phyloP scores from a whole-genome alignment of 1,284 basidiomycete species.

The Ustilago hordei region DNA sequence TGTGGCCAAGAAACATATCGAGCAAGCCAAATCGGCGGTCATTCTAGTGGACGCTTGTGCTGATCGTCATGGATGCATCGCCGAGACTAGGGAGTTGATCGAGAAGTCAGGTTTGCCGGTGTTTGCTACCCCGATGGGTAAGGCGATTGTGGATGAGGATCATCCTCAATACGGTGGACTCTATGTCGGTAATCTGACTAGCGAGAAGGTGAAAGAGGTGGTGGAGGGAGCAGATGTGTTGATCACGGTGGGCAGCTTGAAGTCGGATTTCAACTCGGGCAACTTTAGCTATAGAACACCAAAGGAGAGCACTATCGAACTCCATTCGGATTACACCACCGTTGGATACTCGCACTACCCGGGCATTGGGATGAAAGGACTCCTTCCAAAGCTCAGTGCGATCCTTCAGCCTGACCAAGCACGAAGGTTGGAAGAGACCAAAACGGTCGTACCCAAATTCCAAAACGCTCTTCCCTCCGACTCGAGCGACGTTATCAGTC shows the following conservation, averaged over 20 bases:
- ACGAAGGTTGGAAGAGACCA: constrained; percentile 28
- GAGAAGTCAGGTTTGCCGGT: constrained; percentile 74
- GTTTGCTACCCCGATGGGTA: constrained; percentile 84
- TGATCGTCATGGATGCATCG: constrained; percentile 80
- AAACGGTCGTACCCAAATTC: constrained; percentile 29
- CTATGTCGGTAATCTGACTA: constrained; percentile 67
- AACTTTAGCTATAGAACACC: constrained; percentile 72
- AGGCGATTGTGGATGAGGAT: constrained; percentile 82
- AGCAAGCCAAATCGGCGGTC: constrained; percentile 78
- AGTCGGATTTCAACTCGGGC: constrained; percentile 91
- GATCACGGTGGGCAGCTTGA: constrained; percentile 82
- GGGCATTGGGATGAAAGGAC: constrained; percentile 67
- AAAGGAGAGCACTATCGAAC: constrained; percentile 72
- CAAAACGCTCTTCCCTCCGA: constrained; percentile 37
- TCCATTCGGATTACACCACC: constrained; percentile 76
- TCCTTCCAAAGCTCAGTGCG: constrained; percentile 57
- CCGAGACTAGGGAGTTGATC: constrained; percentile 79
- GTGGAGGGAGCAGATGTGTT: constrained; percentile 87
- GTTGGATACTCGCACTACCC: constrained; percentile 71
- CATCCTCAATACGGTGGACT: constrained; percentile 89
- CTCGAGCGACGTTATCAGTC: constrained; percentile 30
- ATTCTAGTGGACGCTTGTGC: constrained; percentile 91
- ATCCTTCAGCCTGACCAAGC: constrained; percentile 23
- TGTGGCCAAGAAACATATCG: constrained; percentile 70
- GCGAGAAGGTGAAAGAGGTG: constrained; percentile 77